Conservation (phyloP, 805 yeast genomes). For the Candida ascalaphidarum region DNA sequence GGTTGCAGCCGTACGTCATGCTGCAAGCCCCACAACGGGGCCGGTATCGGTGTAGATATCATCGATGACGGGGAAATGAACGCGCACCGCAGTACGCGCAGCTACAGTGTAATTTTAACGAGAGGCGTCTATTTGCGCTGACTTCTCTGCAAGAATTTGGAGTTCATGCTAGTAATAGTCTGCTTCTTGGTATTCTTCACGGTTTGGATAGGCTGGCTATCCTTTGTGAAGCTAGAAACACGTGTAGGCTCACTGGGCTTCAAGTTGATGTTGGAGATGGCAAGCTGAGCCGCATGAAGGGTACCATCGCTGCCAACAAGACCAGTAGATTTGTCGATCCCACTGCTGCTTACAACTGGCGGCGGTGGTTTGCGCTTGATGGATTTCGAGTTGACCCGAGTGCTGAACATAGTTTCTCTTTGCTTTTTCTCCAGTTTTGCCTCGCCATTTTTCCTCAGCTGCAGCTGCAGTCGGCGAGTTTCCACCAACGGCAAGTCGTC, state of each 20-base stretch:
- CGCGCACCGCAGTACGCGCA: no score
- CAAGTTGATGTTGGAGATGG: constrained; percentile 25
- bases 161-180: constrained; percentile 46
- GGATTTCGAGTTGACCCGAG: constrained; percentile 8
- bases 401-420: constrained; percentile 5
- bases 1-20: no score
- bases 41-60: no score
- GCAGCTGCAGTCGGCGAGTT: neutral
- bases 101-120: constrained; percentile 1
- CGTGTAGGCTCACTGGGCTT: constrained; percentile 13
- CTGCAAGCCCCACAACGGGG: no score
- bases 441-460: neutral
- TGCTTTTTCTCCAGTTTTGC: constrained; percentile 1
- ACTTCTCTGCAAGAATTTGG: constrained; percentile 53
- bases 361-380: constrained; percentile 25
- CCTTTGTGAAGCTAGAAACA: constrained; percentile 30
- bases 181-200: neutral
- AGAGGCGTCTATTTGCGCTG: constrained; percentile 28
- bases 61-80: no score
- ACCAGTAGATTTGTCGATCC: constrained; percentile 1
- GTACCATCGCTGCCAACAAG: constrained; percentile 12
- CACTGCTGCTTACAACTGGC: constrained; percentile 8
- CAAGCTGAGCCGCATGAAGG: constrained; percentile 37
- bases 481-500: neutral
- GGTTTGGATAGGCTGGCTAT: constrained; percentile 4